phyloP scores from a whole-genome alignment of 2,329 filamentous ascomycete species.

The Penicillium vulpinum region DNA sequence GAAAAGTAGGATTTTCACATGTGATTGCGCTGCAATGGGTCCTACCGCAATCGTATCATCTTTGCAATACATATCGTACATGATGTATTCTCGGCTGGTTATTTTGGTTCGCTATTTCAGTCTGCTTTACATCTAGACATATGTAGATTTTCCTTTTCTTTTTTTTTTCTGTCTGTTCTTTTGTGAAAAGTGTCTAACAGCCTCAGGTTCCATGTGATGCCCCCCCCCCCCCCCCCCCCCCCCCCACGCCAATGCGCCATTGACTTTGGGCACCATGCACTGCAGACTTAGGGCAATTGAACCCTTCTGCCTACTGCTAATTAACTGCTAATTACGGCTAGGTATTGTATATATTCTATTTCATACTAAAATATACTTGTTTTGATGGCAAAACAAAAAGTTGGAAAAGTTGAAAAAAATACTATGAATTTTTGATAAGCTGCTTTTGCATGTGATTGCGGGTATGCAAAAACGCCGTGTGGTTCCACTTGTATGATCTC shows the following conservation, averaged over 20 bases:
- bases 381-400: too few species aligned
- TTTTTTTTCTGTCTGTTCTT: not conserved
- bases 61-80: slow-evolving; percentile 10
- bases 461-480: slow-evolving; percentile 21
- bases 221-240: too few species aligned
- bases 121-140: slow-evolving; percentile 6
- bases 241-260: slow-evolving; percentile 1
- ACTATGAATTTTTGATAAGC: slow-evolving; percentile 17
- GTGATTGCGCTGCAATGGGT: slow-evolving; percentile 28
- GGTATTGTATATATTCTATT: not conserved
- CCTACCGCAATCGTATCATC: slow-evolving; percentile 19
- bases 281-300: not conserved
- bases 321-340: not conserved
- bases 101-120: not conserved
- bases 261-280: not conserved
- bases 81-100: slow-evolving; percentile 7
- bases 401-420: not conserved
- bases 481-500: slow-evolving; percentile 3
- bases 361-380: not conserved
- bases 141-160: too few species aligned
- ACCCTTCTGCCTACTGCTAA: too few species aligned
- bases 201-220: not conserved
- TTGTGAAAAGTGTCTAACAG: not conserved
- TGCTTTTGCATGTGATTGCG: slow-evolving; percentile 36
- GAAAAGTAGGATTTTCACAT: slow-evolving; percentile 23